Evolutionary conservation across 2,329 filamentous ascomycete species (phyloP).

Genomic region (Phoma sp.): DNA sequence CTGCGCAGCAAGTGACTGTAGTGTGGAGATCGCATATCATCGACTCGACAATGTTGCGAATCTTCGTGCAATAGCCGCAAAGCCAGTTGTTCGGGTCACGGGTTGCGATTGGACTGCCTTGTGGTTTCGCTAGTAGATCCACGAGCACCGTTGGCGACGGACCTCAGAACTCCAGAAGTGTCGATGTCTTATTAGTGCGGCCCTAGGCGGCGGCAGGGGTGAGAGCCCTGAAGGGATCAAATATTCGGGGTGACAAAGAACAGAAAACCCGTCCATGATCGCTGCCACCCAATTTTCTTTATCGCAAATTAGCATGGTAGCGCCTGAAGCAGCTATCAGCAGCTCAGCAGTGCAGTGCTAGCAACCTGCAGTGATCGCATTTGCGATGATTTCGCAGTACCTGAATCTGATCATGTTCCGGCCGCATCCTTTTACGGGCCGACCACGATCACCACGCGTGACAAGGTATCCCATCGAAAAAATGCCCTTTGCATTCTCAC

Average conservation of each 20-base stretch:
- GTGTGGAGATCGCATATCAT: background rate
- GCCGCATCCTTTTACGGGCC: slow-evolving; percentile 11
- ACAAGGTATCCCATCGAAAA: background rate
- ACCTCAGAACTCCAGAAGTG: slow-evolving; percentile 11
- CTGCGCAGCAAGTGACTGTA: background rate
- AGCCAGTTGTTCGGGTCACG: background rate
- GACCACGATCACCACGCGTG: slow-evolving; percentile 2
- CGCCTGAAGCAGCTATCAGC: slow-evolving; percentile 3
- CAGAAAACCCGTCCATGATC: slow-evolving; percentile 11
- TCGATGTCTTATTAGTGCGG: slow-evolving; percentile 17
- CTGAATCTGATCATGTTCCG: slow-evolving; percentile 10
- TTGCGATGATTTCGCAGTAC: background rate
- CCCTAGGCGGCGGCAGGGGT: slow-evolving; percentile 16
- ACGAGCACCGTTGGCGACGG: slow-evolving; percentile 17
- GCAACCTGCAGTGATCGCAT: background rate
- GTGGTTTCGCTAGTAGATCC: slow-evolving; percentile 10
- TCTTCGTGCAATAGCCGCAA: background rate
- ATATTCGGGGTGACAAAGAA: slow-evolving; percentile 15
- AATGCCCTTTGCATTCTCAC: background rate
- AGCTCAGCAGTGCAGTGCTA: background rate
- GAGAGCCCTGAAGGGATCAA: slow-evolving; percentile 14
- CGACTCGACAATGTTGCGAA: background rate
- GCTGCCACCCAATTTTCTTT: slow-evolving; percentile 1
- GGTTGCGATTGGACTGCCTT: slow-evolving; percentile 8
- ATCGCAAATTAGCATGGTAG: background rate